A percentile compares a stretch with the other conserved stretches of the same genome.
phyloP scores from a whole-genome alignment of 2,329 filamentous ascomycete species.

The Aspergillus sp. region DNA sequence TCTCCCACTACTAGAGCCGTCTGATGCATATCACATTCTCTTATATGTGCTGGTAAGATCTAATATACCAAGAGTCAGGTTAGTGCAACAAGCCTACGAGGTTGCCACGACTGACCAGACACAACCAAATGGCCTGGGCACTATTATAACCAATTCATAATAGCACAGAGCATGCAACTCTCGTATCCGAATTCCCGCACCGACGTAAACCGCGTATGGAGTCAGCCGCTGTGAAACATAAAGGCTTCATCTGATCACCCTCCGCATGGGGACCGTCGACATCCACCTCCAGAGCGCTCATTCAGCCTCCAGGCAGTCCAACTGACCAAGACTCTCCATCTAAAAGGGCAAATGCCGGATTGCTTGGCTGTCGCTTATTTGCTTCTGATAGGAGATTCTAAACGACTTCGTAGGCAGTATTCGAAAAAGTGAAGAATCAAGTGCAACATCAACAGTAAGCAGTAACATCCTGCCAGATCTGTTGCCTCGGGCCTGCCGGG shows the following conservation, averaged over 20 bases:
- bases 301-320: conserved; percentile 11
- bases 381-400: conserved; percentile 9
- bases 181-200: conserved; percentile 26
- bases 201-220: conserved; percentile 28
- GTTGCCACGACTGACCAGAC: background rate
- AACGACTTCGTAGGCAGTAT: background rate
- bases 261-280: conserved; percentile 18
- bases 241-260: conserved; percentile 31
- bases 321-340: conserved; percentile 15
- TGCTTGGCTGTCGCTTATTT: conserved; percentile 10
- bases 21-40: no score
- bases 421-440: conserved; percentile 11
- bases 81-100: background rate
- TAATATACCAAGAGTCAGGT: no score
- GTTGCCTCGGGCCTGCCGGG: no score
- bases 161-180: conserved; percentile 14
- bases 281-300: conserved; percentile 6
- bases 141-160: background rate
- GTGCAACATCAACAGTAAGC: conserved; percentile 14
- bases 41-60: no score
- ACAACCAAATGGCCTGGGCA: background rate
- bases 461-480: background rate
- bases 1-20: no score
- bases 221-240: conserved; percentile 36
- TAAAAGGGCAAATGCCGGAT: conserved; percentile 11